These are phyloP conservation scores for Cryptococcus floricola DNA, from an alignment of 1,284 basidiomycete genomes.

Conservation along the genomic window DNA sequence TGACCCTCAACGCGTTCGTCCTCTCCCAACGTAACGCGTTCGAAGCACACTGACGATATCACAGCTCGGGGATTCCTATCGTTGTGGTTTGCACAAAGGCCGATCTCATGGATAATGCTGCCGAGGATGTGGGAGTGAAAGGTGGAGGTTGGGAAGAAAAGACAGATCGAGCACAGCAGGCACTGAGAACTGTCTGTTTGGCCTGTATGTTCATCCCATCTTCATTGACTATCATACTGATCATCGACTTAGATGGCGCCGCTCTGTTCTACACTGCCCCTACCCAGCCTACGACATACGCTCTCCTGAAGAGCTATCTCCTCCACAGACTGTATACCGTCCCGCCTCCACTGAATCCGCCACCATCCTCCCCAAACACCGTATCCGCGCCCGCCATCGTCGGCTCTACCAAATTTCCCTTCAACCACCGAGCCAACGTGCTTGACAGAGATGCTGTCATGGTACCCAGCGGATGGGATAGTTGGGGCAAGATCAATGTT, in stretches of 20 bases:
- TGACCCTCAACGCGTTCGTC: slow-evolving; percentile 65
- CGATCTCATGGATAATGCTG: slow-evolving; percentile 74
- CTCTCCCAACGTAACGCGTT: neutral
- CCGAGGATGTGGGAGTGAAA: slow-evolving; percentile 59
- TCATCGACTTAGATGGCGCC: slow-evolving; percentile 69
- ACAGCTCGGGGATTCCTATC: slow-evolving; percentile 71
- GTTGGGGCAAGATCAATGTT: slow-evolving; percentile 75
- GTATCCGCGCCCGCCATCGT: slow-evolving; percentile 54
- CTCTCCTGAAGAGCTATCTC: slow-evolving; percentile 76
- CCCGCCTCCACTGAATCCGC: slow-evolving; percentile 24
- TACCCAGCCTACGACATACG: slow-evolving; percentile 67
- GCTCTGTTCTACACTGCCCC: slow-evolving; percentile 86
- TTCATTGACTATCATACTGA: neutral
- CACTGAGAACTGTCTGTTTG: slow-evolving; percentile 82
- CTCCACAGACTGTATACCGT: slow-evolving; percentile 76
- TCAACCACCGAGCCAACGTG: slow-evolving; percentile 79
- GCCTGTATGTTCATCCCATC: slow-evolving; percentile 63
- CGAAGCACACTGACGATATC: slow-evolving; percentile 3
- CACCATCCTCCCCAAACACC: slow-evolving; percentile 3
- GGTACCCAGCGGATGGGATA: slow-evolving; percentile 94
- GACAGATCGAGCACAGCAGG: slow-evolving; percentile 92
- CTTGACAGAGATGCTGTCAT: slow-evolving; percentile 88
- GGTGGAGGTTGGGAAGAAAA: slow-evolving; percentile 86
- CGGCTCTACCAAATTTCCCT: slow-evolving; percentile 71
- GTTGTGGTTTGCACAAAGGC: slow-evolving; percentile 89